Evolutionary conservation across 345 rosid species (phyloP), one percentile per base, ranked within the genome.

Genomic region (Syzygium aromaticum): DNA sequence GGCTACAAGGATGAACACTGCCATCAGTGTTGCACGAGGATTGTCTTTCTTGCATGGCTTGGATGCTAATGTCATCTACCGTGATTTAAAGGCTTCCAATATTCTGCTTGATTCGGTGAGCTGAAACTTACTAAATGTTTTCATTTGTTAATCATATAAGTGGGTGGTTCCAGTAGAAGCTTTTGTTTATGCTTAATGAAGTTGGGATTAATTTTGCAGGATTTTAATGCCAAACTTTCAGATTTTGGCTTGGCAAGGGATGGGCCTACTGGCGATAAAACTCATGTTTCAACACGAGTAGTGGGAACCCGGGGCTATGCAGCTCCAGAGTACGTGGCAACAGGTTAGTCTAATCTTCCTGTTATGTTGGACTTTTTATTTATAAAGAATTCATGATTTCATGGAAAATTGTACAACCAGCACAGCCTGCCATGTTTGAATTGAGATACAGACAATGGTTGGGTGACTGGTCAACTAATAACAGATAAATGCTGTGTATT

Each of bases 241-340:
- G 99, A 97, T 90, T 97, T 97, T 90, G 99, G 99, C 61, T 91
- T 97, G 86, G 99, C 99, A 52, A 93, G 97, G 92, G 98, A 95
- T 88, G 99, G 99, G 23, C 98, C 99, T 19, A 96, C 93, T 7
- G 99, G 96, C 57, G 95, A 97, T 64, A 94, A 93, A 87, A 96
- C 97, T 86, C 99, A 97, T 84, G 98, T 97, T 51, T 95, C 99
- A 17, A 96, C 99, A 11, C 93, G 93, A 92, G 96, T 96, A 51
- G 90, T 96, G 11, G 99, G 99, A 89, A 97, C 99, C 59, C 94
- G 90, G 83, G 99, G 99, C 85, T 97, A 96, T 85, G 98, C 99
- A 85, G 99, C 99, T 51, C 98, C 98, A 1, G 99, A 97, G 61
- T 97, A 96, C 85, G 92, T 97, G 43, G 98, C 97, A 7, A 96